A percentile compares a stretch with the other conserved stretches of the same genome.
These are phyloP conservation scores for Teunomyces cretensis DNA, from an alignment of 805 yeast species.

Conservation along the genomic window DNA sequence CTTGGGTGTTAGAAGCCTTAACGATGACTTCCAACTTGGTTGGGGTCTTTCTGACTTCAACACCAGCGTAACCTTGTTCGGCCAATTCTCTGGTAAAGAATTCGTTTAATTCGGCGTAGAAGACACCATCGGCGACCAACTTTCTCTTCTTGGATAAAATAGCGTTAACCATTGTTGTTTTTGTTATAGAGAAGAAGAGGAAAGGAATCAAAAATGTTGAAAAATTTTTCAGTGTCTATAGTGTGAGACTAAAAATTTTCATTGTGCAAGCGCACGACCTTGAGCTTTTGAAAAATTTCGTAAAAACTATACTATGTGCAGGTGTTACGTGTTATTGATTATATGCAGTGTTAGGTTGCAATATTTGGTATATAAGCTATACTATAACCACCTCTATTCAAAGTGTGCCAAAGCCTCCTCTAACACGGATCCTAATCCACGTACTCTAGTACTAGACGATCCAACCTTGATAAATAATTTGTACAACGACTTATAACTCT, in stretches of 20 bases:
- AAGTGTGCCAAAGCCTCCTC: background rate
- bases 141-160: conserved; percentile 95
- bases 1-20: conserved; percentile 98
- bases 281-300: background rate
- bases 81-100: conserved; percentile 99
- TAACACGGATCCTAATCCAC: background rate
- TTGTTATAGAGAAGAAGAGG: background rate
- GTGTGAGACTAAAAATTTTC: background rate
- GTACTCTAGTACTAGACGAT: background rate
- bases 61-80: conserved; percentile 99
- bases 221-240: background rate
- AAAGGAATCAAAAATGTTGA: background rate
- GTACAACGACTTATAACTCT: background rate
- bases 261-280: background rate
- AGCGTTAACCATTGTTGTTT: conserved; percentile 29
- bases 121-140: conserved; percentile 99
- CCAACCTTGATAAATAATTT: conserved; percentile 1
- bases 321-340: background rate
- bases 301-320: background rate
- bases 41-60: conserved; percentile 98
- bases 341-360: background rate
- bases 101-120: conserved; percentile 99
- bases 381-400: background rate
- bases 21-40: conserved; percentile 97
- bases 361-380: no score